Conservation (phyloP, 441 rosid genomes). For the Croton setiger region DNA sequence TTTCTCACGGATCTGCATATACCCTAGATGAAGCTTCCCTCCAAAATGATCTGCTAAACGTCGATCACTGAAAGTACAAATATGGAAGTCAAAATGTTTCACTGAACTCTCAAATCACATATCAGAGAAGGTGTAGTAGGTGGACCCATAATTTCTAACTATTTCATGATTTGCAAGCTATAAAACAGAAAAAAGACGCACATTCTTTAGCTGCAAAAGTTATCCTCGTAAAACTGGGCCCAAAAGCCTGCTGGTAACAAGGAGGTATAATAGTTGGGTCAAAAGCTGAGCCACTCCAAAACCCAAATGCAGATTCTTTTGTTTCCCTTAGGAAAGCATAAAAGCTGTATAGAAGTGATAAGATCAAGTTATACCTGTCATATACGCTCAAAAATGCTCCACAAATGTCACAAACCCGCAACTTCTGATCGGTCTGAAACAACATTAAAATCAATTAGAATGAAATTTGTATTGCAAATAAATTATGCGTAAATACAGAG, state of each 20-base stretch:
- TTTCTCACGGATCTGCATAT: slow-evolving; percentile 96
- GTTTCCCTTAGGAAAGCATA: slow-evolving; percentile 36
- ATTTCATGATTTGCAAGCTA: slow-evolving; percentile 53
- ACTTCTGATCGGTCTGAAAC: slow-evolving; percentile 97
- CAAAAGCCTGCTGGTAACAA: slow-evolving; percentile 99
- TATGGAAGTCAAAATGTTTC: slow-evolving; percentile 27
- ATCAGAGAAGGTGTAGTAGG: slow-evolving; percentile 23
- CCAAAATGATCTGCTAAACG: slow-evolving; percentile 99
- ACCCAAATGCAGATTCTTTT: slow-evolving; percentile 56
- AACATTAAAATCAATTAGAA: slow-evolving; percentile 13
- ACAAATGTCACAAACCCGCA: slow-evolving; percentile 98
- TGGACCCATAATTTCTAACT: slow-evolving; percentile 47
- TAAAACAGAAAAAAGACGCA: slow-evolving; percentile 87
- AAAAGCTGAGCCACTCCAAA: slow-evolving; percentile 88
- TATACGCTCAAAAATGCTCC: slow-evolving; percentile 99
- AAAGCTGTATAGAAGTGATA: slow-evolving; percentile 23
- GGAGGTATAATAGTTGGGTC: slow-evolving; percentile 90
- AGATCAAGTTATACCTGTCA: slow-evolving; percentile 68
- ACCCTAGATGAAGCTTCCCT: slow-evolving; percentile 97
- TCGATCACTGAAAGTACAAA: slow-evolving; percentile 77
- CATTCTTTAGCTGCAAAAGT: slow-evolving; percentile 99
- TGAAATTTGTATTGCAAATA: not conserved
- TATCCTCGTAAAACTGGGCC: slow-evolving; percentile 99
- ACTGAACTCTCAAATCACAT: slow-evolving; percentile 26
- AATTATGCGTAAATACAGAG: not conserved